Evolutionary conservation across 2,329 filamentous ascomycete species (phyloP), one percentile per base, ranked within the genome.

Genomic region (Epichloe elymi): DNA sequence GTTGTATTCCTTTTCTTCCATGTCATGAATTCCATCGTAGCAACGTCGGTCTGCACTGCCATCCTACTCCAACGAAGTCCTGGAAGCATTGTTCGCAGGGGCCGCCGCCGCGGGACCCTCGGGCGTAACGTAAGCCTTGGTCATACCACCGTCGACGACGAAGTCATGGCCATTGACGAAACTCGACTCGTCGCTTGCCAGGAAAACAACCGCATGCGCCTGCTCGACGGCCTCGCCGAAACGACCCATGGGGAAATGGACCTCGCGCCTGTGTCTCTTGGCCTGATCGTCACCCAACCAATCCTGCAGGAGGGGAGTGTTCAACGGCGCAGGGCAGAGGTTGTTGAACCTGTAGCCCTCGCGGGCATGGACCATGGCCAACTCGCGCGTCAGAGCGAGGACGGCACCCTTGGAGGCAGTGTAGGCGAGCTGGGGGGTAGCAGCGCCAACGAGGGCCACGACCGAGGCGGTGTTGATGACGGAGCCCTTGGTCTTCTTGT

Each of bases 161-260:
- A 97, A 95, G 65, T 97, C 93, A 53, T 82, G 85, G 11, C 86
- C 89, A 57, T 93, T 95, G 62, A 95, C 86, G 61, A 94, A 95
- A 73, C 85, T 88, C 62, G 84, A 82, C 73, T 95, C 88, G 59
- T 95, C 88, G 57, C 83, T 89, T 8, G 88, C 88, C 54, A 95
- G 70, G 72, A 95, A 95, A 7, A 95, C 65, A 0, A 95, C 89
- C 6, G 87, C 89, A 56, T 94, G 85, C 0, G 89, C 89, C 73
- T 95, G 89, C 74, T 96, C 89, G 54, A 95, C 73, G n/a, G 90
- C 87, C 74, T 96, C 89, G 47, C 89, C 89, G 62, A 95, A 95
- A 12, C 90, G 80, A 41, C 89, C 89, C 7, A 78, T 80, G 5
- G 89, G 89, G 75, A 95, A 95, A 68, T 95, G 89, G 20, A 95